Evolutionary conservation across 2,329 filamentous ascomycete genomes (phyloP).

Genomic region (Colletotrichum cereale): DNA sequence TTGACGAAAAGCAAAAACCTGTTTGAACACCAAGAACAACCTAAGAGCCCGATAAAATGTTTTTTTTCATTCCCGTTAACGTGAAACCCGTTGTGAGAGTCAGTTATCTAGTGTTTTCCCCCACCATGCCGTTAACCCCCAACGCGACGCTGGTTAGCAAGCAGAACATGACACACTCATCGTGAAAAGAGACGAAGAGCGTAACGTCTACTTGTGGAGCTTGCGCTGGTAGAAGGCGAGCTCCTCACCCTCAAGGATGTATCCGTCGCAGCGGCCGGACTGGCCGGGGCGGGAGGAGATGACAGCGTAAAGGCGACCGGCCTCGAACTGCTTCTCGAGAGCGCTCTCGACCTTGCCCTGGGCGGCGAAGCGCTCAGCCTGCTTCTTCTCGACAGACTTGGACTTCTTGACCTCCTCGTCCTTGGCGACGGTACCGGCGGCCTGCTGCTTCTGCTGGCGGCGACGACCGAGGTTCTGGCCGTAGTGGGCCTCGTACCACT

Average conservation of each 20-base stretch:
- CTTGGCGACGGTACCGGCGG: slow-evolving; percentile 66
- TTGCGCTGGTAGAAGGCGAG: slow-evolving; percentile 99
- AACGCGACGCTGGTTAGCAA: slow-evolving; percentile 16
- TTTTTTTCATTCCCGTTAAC: slow-evolving; percentile 41
- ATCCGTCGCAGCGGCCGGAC: slow-evolving; percentile 96
- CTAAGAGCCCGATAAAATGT: slow-evolving; percentile 39
- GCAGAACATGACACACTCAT: slow-evolving; percentile 4
- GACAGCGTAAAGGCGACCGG: slow-evolving; percentile 95
- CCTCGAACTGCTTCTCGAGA: slow-evolving; percentile 99
- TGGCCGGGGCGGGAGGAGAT: slow-evolving; percentile 94
- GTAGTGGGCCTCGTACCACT: slow-evolving; percentile 99
- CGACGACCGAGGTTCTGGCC: slow-evolving; percentile 88
- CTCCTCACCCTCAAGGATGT: slow-evolving; percentile 99
- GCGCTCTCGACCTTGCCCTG: slow-evolving; percentile 92
- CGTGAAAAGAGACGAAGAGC: slow-evolving; percentile 2
- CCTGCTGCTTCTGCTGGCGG: slow-evolving; percentile 83
- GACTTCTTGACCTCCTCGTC: slow-evolving; percentile 88
- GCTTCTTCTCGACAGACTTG: slow-evolving; percentile 97
- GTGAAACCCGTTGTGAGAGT: slow-evolving; percentile 15
- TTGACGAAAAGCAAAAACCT: slow-evolving; percentile 37
- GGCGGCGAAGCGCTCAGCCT: slow-evolving; percentile 85
- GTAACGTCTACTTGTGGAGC: slow-evolving; percentile 89
- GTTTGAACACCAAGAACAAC: slow-evolving; percentile 41
- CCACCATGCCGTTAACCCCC: background rate
- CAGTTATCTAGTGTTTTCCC: slow-evolving; percentile 17